Conservation (phyloP, 1,139 yeast genomes). For the Hemisphaericaspora xylofermentans region DNA sequence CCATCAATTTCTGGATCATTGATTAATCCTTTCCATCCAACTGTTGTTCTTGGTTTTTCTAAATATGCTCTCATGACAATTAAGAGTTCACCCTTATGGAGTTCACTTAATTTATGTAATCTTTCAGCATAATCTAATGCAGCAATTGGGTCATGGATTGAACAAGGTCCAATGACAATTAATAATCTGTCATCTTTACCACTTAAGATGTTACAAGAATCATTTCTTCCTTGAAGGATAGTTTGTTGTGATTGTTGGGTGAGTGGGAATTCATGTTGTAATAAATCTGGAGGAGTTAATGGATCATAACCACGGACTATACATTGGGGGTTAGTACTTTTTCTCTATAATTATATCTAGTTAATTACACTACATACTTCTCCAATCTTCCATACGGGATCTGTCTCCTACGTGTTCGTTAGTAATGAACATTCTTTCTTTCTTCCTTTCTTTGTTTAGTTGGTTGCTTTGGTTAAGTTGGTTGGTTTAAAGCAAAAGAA, state of each 20-base stretch:
- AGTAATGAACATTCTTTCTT: conserved; percentile 71
- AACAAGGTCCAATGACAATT: conserved; percentile 92
- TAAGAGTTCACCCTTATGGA: conserved; percentile 71
- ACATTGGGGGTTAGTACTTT: conserved; percentile 1
- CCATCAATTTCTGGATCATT: conserved; percentile 96
- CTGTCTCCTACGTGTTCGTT: conserved; percentile 85
- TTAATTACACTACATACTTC: conserved; percentile 49
- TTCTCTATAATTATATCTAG: neutral
- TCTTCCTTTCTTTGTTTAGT: too few species aligned
- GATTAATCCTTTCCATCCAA: conserved; percentile 98
- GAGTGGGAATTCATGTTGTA: conserved; percentile 78
- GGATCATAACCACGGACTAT: conserved; percentile 77
- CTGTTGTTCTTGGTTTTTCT: conserved; percentile 98
- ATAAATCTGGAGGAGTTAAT: conserved; percentile 80
- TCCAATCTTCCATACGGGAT: conserved; percentile 83
- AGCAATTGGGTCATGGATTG: conserved; percentile 87
- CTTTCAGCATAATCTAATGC: conserved; percentile 85
- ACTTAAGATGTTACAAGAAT: conserved; percentile 66
- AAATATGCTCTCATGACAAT: conserved; percentile 95
- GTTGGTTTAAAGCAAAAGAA: neutral
- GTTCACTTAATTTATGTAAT: conserved; percentile 64
- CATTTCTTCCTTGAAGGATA: conserved; percentile 75
- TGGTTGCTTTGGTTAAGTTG: neutral
- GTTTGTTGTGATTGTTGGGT: conserved; percentile 59
- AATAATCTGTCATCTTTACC: conserved; percentile 79